phyloP scores from a whole-genome alignment of 192 early-diverging fungal species.

The Gigaspora rosea region DNA sequence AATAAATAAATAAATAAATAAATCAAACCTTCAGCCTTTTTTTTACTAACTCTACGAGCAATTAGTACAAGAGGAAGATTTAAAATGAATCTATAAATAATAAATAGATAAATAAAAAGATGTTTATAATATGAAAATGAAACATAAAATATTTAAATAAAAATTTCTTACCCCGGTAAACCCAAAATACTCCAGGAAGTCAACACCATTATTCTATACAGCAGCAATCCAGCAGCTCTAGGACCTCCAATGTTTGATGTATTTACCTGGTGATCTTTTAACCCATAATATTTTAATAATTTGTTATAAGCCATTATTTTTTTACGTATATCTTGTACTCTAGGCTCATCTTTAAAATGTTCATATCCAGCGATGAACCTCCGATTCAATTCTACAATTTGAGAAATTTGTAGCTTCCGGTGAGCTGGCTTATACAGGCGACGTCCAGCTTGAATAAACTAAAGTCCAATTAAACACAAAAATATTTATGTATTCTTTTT shows the following conservation, averaged over 20 bases:
- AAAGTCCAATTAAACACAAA: slow-evolving; percentile 12
- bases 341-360: slow-evolving; percentile 79
- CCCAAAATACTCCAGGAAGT: slow-evolving; percentile 73
- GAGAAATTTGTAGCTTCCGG: slow-evolving; percentile 80
- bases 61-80: slow-evolving; percentile 59
- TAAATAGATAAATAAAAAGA: background rate
- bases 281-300: slow-evolving; percentile 88
- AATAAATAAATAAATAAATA: background rate
- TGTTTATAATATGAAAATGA: background rate
- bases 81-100: slow-evolving; percentile 47
- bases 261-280: slow-evolving; percentile 95
- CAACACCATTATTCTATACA: slow-evolving; percentile 71
- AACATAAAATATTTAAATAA: background rate
- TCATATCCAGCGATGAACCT: slow-evolving; percentile 85
- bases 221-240: slow-evolving; percentile 66
- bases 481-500: background rate
- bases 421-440: slow-evolving; percentile 88
- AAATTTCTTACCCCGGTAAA: slow-evolving; percentile 73
- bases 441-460: slow-evolving; percentile 91
- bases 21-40: slow-evolving; percentile 52
- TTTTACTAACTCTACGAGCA: slow-evolving; percentile 55
- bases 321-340: slow-evolving; percentile 75
- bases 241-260: slow-evolving; percentile 69
- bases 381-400: slow-evolving; percentile 87
- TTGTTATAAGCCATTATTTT: slow-evolving; percentile 85